Base-by-base conservation (phyloP, 2,329 filamentous ascomycete genomes). In the Trichophyton schoenleinii region DNA sequence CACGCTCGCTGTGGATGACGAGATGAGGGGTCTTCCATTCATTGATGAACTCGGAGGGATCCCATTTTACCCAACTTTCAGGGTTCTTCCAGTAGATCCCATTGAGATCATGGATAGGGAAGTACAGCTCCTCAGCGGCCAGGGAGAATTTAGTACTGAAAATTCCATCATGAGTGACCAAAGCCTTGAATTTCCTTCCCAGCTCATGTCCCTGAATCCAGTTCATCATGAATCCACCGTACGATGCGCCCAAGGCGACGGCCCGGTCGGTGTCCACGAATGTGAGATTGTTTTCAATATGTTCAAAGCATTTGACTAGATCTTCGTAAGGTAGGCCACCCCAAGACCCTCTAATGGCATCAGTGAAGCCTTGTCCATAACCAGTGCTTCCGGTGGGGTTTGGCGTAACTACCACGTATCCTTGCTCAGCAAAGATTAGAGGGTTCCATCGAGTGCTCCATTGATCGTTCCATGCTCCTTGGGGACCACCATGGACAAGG, bases 21-120 rank as follows among this genome's bases (percentile, higher is more conserved):
- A 99, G 79, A 74, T 94, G 87, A 0, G 94, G 94, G 0, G 91
- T 96, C 0, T 82, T 78, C 91, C 91, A 96, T 66, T 92, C 80
- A 41, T 80, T 73, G 0, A 80, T 78, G 67, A 80, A 79, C 3
- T 74, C 73, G 18, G 77, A 78, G 0, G 83, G 83, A 68, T 86
- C 82, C 80, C 82, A 86, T 57, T 78, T 71, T 28, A 75, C 73
- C 81, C 82, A 85, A 7, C 73, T 73, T 57, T 79, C 74, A 3
- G 73, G 76, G 1, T 75, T 71, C 59, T 78, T 76, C 79, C 80
- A 82, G 41, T 79, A 72, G 0, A 75, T 73, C 0, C 79, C 79
- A 60, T 77, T 75, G 8, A 82, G 68, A 60, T 83, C 80, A 64
- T 79, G 78, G 25, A 81, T 71, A 2, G 79, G 78, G 68, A 82